phyloP scores from a whole-genome alignment of 805 yeast species.

The Candida multigemmis region DNA sequence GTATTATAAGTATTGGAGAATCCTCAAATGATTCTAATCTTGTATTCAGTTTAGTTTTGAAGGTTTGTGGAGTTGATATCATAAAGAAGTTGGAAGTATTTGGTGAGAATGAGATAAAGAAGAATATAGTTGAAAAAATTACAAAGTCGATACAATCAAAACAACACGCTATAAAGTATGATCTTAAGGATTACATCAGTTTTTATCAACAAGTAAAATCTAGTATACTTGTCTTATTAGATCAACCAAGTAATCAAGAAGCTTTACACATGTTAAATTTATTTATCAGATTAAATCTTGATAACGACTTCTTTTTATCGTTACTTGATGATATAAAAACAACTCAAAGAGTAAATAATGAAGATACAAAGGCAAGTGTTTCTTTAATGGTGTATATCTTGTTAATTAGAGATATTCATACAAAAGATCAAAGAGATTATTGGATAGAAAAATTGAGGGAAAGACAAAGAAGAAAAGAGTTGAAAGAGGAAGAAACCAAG shows the following conservation, averaged over 20 bases:
- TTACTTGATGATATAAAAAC: slow-evolving; percentile 7
- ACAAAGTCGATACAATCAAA: slow-evolving; percentile 1
- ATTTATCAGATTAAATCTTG: slow-evolving; percentile 3
- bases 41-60: slow-evolving; percentile 2
- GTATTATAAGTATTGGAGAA: slow-evolving; percentile 13
- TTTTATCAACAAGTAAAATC: slow-evolving; percentile 4
- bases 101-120: slow-evolving; percentile 12
- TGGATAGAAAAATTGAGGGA: slow-evolving; percentile 12
- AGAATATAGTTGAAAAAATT: slow-evolving; percentile 10
- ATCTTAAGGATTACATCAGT: too few species aligned
- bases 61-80: slow-evolving; percentile 4
- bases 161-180: too few species aligned
- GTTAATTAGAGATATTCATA: slow-evolving; percentile 8
- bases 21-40: slow-evolving; percentile 7
- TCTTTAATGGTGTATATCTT: slow-evolving; percentile 12
- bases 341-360: slow-evolving; percentile 13
- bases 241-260: background rate
- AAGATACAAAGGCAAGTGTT: slow-evolving; percentile 14
- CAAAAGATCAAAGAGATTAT: slow-evolving; percentile 9
- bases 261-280: background rate
- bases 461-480: background rate
- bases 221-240: slow-evolving; percentile 1
- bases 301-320: slow-evolving; percentile 3
- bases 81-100: slow-evolving; percentile 11
- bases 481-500: background rate